These are phyloP conservation scores for Vachellia collinsii DNA, from an alignment of 306 rosid species.

Conservation along the genomic window DNA sequence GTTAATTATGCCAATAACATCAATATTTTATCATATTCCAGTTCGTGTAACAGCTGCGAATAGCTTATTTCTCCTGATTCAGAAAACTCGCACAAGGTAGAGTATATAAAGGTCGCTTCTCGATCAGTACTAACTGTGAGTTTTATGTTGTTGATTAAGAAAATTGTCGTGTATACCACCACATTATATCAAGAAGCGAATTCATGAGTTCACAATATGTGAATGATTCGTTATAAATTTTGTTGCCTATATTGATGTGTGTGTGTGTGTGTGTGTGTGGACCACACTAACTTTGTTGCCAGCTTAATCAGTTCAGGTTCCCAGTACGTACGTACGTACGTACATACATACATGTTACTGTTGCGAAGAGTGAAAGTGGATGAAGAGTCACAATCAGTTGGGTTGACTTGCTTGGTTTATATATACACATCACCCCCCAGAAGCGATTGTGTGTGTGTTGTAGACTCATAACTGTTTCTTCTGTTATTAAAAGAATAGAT, in stretches of 20 bases:
- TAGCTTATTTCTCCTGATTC: neutral
- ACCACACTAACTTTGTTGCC: neutral
- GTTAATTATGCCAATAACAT: constrained; percentile 3
- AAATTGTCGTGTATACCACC: neutral
- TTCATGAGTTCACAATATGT: neutral
- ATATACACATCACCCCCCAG: neutral
- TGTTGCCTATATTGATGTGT: too few species aligned
- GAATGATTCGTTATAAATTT: neutral
- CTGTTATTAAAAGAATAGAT: too few species aligned
- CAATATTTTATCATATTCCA: neutral
- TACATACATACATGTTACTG: too few species aligned
- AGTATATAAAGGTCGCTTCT: neutral
- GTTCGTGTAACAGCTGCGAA: neutral
- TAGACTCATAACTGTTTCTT: too few species aligned
- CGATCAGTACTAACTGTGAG: neutral
- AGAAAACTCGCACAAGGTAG: neutral
- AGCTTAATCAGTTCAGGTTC: too few species aligned
- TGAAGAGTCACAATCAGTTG: neutral
- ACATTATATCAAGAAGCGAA: neutral
- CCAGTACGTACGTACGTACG: too few species aligned
- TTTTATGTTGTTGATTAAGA: too few species aligned
- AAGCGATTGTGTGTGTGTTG: neutral
- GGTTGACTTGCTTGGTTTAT: constrained; percentile 1
- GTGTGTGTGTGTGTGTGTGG: neutral
- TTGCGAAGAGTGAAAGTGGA: neutral